Percentiles rank a stretch among this genome's conserved stretches.
phyloP scores from a whole-genome alignment of 2,329 filamentous ascomycete species.

The Penicillium sp. region DNA sequence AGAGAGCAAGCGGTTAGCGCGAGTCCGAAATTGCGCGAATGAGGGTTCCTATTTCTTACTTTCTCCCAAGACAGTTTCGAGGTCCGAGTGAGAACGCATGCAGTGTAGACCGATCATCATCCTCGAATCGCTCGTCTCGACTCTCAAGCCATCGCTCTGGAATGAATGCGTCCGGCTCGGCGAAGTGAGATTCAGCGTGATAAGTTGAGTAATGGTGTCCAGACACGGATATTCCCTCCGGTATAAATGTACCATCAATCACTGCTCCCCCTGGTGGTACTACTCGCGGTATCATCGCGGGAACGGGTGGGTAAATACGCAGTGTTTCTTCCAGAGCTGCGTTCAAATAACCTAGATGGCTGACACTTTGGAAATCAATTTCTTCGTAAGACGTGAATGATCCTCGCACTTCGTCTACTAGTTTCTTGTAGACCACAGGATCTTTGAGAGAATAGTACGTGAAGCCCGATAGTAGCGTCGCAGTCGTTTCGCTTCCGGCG shows the following conservation, averaged over 20 bases:
- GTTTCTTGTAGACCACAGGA: slow-evolving; percentile 12
- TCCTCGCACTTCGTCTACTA: slow-evolving; percentile 25
- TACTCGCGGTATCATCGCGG: slow-evolving; percentile 38
- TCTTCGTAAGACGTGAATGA: slow-evolving; percentile 31
- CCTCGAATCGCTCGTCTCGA: slow-evolving; percentile 22
- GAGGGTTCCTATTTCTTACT: slow-evolving; percentile 20
- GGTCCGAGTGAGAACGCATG: slow-evolving; percentile 34
- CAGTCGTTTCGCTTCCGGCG: slow-evolving; percentile 52
- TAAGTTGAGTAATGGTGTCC: slow-evolving; percentile 20
- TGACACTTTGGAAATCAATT: slow-evolving; percentile 39
- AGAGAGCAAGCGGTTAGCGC: background rate
- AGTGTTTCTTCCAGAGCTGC: slow-evolving; percentile 49
- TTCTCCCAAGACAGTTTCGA: slow-evolving; percentile 34
- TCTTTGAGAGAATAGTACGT: slow-evolving; percentile 42
- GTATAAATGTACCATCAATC: slow-evolving; percentile 43
- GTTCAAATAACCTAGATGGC: slow-evolving; percentile 41
- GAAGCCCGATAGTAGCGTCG: slow-evolving; percentile 45
- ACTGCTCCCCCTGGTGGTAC: slow-evolving; percentile 42
- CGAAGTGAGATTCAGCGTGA: slow-evolving; percentile 27
- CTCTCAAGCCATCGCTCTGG: slow-evolving; percentile 36
- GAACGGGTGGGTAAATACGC: slow-evolving; percentile 49
- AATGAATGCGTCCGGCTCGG: slow-evolving; percentile 32
- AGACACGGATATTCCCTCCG: slow-evolving; percentile 30
- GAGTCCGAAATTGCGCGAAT: background rate
- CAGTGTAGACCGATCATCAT: slow-evolving; percentile 21